These are phyloP conservation scores for Aspergillus chevalieri DNA, from an alignment of 2,329 filamentous ascomycete species.

Conservation along the genomic window DNA sequence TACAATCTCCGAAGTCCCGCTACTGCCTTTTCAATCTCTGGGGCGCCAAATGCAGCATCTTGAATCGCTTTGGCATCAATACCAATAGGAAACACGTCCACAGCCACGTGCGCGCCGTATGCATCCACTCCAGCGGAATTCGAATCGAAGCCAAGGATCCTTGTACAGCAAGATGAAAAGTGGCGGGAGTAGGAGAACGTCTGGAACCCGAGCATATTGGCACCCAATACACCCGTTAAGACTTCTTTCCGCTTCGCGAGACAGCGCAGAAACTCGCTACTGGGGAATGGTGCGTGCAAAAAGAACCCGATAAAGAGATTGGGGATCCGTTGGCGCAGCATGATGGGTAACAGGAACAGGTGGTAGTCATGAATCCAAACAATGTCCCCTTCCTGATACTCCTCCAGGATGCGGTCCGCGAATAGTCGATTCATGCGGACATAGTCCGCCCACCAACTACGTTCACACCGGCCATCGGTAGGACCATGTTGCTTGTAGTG, in stretches of 20 bases:
- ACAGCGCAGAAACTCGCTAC: slow-evolving; percentile 90
- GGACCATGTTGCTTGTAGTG: slow-evolving; percentile 96
- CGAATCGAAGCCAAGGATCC: slow-evolving; percentile 83
- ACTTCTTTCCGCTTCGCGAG: slow-evolving; percentile 83
- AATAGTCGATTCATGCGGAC: slow-evolving; percentile 89
- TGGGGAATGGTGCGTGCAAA: slow-evolving; percentile 89
- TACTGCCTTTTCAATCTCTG: slow-evolving; percentile 66
- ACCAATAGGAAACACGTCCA: slow-evolving; percentile 90
- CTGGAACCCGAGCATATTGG: slow-evolving; percentile 93
- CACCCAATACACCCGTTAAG: slow-evolving; percentile 78
- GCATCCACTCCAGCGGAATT: slow-evolving; percentile 80
- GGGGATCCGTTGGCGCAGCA: slow-evolving; percentile 77
- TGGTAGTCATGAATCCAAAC: slow-evolving; percentile 94
- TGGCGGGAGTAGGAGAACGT: slow-evolving; percentile 92
- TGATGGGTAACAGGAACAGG: slow-evolving; percentile 78
- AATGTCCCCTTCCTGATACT: slow-evolving; percentile 88
- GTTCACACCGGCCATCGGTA: slow-evolving; percentile 73
- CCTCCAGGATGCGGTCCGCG: slow-evolving; percentile 77
- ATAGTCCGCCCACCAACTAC: slow-evolving; percentile 85
- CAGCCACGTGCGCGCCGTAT: slow-evolving; percentile 80
- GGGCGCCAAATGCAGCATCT: slow-evolving; percentile 63
- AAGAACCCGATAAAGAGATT: slow-evolving; percentile 94
- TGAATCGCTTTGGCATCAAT: slow-evolving; percentile 82
- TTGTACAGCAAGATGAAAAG: slow-evolving; percentile 88
- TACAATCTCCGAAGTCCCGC: slow-evolving; percentile 69